Conservation (phyloP, 768 basidiomycete species). For the Tremella yokohamensis region DNA sequence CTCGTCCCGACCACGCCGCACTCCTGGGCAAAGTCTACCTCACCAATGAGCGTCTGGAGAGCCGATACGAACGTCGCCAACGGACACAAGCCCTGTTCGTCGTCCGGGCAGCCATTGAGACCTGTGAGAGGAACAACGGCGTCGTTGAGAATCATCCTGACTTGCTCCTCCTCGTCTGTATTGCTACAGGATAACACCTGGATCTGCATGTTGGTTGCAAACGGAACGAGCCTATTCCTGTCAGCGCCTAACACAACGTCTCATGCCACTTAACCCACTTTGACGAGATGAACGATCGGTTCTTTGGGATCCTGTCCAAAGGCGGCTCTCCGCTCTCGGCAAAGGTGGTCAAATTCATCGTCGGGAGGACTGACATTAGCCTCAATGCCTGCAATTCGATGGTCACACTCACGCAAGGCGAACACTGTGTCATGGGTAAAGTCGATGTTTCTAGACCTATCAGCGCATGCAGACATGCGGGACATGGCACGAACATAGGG, state of each 20-base stretch:
- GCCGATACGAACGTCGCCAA: constrained; percentile 67
- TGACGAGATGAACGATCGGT: constrained; percentile 64
- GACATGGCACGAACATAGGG: constrained; percentile 27
- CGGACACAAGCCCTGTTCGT: constrained; percentile 74
- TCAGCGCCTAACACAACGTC: not conserved
- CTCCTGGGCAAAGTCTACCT: constrained; percentile 70
- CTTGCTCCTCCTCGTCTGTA: constrained; percentile 53
- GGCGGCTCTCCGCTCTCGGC: constrained; percentile 47
- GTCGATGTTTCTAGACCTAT: constrained; percentile 51
- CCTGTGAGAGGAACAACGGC: constrained; percentile 76
- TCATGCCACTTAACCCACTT: constrained; percentile 50
- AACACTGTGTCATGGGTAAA: constrained; percentile 52
- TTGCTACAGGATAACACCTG: constrained; percentile 63
- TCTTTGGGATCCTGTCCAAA: constrained; percentile 47
- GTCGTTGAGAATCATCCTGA: constrained; percentile 84
- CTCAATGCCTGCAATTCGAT: not conserved
- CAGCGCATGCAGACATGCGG: not conserved
- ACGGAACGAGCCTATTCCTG: constrained; percentile 63
- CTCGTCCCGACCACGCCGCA: constrained; percentile 52
- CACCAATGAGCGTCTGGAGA: constrained; percentile 63
- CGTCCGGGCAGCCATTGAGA: constrained; percentile 67
- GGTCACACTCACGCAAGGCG: constrained; percentile 22
- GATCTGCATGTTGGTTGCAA: constrained; percentile 69
- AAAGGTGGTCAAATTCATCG: constrained; percentile 51
- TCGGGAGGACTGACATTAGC: constrained; percentile 39